phyloP scores from a whole-genome alignment of 208 protist genomes.

The Leishmania tropica region DNA sequence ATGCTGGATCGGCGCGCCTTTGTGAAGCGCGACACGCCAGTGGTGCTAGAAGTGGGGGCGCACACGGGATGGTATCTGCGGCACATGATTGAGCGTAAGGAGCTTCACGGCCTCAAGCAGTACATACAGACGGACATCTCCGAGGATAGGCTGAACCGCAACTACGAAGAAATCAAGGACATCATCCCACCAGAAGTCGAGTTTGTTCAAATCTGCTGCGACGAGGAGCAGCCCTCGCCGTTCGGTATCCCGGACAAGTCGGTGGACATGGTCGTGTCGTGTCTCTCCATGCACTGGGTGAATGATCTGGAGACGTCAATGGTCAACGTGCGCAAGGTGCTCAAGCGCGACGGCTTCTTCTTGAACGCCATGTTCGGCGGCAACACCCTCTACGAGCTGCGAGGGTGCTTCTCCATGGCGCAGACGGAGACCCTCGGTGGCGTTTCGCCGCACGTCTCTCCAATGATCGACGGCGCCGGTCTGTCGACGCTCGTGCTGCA shows the following conservation, averaged over 20 bases:
- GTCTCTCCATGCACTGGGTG: conserved; percentile 92
- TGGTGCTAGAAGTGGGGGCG: conserved; percentile 85
- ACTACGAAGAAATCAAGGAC: conserved; percentile 86
- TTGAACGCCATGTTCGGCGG: conserved; percentile 89
- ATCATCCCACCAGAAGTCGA: conserved; percentile 79
- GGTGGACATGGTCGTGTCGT: conserved; percentile 91
- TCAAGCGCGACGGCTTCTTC: conserved; percentile 91
- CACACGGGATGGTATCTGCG: conserved; percentile 89
- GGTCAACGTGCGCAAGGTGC: conserved; percentile 75
- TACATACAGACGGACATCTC: conserved; percentile 93
- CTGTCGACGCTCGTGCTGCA: conserved; percentile 88
- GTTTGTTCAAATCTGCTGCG: conserved; percentile 90
- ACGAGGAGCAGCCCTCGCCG: conserved; percentile 76
- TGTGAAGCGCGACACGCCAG: conserved; percentile 82
- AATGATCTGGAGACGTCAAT: conserved; percentile 88
- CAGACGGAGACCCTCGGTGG: conserved; percentile 89
- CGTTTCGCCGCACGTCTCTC: conserved; percentile 88
- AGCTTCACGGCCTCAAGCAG: conserved; percentile 84
- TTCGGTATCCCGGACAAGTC: conserved; percentile 83
- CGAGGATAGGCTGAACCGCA: conserved; percentile 81
- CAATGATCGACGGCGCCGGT: conserved; percentile 87
- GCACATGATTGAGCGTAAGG: conserved; percentile 86
- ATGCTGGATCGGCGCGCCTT: conserved; percentile 86
- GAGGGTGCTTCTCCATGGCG: conserved; percentile 84
- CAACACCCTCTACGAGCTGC: conserved; percentile 92